phyloP scores from a whole-genome alignment of 371 early-diverging fungal genomes.

The Haplosporangium sp. region DNA sequence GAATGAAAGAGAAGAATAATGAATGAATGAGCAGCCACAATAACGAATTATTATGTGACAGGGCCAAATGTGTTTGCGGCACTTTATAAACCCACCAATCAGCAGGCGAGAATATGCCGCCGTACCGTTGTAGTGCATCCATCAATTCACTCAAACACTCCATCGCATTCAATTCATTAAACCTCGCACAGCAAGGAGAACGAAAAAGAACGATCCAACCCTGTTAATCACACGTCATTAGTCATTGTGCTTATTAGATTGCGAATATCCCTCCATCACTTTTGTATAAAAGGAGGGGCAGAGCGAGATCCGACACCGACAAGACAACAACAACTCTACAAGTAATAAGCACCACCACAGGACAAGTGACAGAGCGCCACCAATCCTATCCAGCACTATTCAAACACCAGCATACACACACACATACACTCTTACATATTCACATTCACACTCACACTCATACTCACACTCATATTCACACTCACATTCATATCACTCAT shows the following conservation, averaged over 20 bases:
- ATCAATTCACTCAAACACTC: not conserved
- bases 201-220: too few species aligned
- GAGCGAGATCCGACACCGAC: too few species aligned
- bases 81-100: conserved; percentile 10
- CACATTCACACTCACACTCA: not conserved
- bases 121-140: not conserved
- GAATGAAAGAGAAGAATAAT: too few species aligned
- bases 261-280: too few species aligned
- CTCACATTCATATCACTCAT: not conserved
- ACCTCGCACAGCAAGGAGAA: not conserved
- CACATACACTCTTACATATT: conserved; percentile 7
- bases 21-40: not conserved
- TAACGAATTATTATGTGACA: not conserved
- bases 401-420: not conserved
- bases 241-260: too few species aligned
- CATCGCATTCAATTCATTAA: not conserved
- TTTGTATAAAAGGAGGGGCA: too few species aligned
- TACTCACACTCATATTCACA: not conserved
- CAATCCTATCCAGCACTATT: not conserved
- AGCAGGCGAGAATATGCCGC: not conserved
- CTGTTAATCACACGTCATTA: too few species aligned
- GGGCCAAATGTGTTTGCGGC: not conserved
- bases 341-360: too few species aligned
- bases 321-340: too few species aligned
- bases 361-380: too few species aligned